These are phyloP conservation scores for Geotrichum bryndzae DNA, from an alignment of 1,139 yeast species.

Conservation along the genomic window DNA sequence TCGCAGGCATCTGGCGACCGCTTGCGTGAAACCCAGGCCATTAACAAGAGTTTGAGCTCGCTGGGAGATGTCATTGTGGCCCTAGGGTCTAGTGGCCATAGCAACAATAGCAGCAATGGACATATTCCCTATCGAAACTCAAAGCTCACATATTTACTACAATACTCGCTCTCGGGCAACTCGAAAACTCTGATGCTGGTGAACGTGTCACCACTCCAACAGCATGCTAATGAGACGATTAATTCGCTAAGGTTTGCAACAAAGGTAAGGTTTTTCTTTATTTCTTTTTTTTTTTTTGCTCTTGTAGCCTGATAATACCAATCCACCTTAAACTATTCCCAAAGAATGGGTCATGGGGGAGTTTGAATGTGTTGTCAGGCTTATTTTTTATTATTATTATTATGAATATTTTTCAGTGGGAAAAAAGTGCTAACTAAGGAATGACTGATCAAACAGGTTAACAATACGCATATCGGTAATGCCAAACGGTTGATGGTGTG, in stretches of 20 bases:
- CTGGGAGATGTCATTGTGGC: conserved; percentile 88
- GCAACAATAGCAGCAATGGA: conserved; percentile 22
- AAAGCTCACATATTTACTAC: conserved; percentile 69
- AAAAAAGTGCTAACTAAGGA: background rate
- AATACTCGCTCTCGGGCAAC: conserved; percentile 76
- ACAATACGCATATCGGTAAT: conserved; percentile 32
- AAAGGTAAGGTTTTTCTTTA: conserved; percentile 40
- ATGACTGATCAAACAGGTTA: conserved; percentile 17
- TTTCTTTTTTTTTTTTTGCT: background rate
- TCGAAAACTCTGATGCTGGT: conserved; percentile 94
- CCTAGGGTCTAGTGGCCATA: conserved; percentile 35
- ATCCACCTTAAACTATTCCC: too few relatives aligned
- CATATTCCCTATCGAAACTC: conserved; percentile 57
- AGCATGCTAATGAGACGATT: conserved; percentile 67
- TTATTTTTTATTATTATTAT: background rate
- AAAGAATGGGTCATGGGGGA: too few relatives aligned
- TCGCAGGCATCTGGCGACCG: conserved; percentile 71
- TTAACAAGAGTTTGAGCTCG: conserved; percentile 81
- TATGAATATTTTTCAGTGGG: background rate
- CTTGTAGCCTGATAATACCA: background rate
- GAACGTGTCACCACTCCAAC: conserved; percentile 64
- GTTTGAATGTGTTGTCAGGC: background rate
- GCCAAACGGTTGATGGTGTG: conserved; percentile 18
- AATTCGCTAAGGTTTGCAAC: conserved; percentile 87
- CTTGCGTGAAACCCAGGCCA: conserved; percentile 79